These are phyloP conservation scores for Talaromyces rugulosus DNA, from an alignment of 2,329 filamentous ascomycete genomes.

Conservation along the genomic window DNA sequence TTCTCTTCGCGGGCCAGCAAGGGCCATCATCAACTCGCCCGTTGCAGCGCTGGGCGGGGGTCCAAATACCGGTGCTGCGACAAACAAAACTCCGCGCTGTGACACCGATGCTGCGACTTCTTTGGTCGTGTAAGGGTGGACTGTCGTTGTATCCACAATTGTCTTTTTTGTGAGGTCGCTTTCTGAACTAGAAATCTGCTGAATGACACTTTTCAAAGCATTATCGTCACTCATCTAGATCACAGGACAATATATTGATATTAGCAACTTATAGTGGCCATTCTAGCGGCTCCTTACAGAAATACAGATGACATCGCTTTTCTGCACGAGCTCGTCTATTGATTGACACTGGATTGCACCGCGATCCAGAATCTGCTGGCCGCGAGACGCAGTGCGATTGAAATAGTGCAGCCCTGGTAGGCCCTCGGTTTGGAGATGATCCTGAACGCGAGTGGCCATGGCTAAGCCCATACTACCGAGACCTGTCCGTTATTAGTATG, in stretches of 20 bases:
- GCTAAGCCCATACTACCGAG: slow-evolving; percentile 16
- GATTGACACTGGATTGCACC: slow-evolving; percentile 9
- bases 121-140: slow-evolving; percentile 13
- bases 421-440: slow-evolving; percentile 1
- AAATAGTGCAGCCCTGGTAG: slow-evolving; percentile 8
- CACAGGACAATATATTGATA: not conserved
- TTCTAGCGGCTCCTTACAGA: slow-evolving; percentile 8
- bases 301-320: slow-evolving; percentile 13
- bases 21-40: slow-evolving; percentile 11
- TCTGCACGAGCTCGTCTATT: slow-evolving; percentile 7
- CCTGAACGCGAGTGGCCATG: slow-evolving; percentile 14
- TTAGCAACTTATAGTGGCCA: not conserved
- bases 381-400: slow-evolving; percentile 14
- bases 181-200: not conserved
- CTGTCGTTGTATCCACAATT: slow-evolving; percentile 15
- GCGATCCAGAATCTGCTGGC: slow-evolving; percentile 2
- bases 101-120: slow-evolving; percentile 1
- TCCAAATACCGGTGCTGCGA: slow-evolving; percentile 13
- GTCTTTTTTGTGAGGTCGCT: slow-evolving; percentile 8
- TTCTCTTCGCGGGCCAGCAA: slow-evolving; percentile 4
- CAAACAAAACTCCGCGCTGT: not conserved
- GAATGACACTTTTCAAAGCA: not conserved
- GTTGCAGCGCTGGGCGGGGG: slow-evolving; percentile 12
- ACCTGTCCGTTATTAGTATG: not conserved
- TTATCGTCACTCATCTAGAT: not conserved